Percentiles rank a stretch among this genome's conserved stretches.
phyloP scores from a whole-genome alignment of 1,139 yeast genomes.

The Suzukiozyma palmioleophila region DNA sequence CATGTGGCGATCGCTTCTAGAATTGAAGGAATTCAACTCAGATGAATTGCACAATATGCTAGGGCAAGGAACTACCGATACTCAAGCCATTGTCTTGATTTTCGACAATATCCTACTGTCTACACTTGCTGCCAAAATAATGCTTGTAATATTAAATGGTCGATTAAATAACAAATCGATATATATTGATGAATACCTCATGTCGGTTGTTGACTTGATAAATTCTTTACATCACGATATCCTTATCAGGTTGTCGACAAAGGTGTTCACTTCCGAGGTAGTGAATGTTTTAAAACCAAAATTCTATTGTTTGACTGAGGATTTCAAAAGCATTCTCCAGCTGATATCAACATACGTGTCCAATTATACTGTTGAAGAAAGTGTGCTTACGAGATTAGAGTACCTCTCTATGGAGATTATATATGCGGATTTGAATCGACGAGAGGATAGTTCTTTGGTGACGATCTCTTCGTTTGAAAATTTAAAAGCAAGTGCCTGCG shows the following conservation, averaged over 20 bases:
- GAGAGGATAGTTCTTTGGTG: slow-evolving; percentile 13
- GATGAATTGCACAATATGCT: not conserved
- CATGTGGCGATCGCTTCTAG: not conserved
- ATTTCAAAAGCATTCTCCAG: slow-evolving; percentile 2
- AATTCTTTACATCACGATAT: slow-evolving; percentile 2
- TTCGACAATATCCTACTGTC: slow-evolving; percentile 17
- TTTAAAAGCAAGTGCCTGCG: slow-evolving; percentile 5
- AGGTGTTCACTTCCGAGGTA: not conserved
- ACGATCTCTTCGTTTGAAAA: slow-evolving; percentile 5
- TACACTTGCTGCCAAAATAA: slow-evolving; percentile 33
- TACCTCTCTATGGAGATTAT: slow-evolving; percentile 39
- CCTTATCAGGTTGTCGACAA: not conserved
- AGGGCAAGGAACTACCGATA: not conserved
- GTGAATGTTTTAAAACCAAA: not conserved
- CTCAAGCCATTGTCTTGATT: not conserved
- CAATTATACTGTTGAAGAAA: slow-evolving; percentile 36
- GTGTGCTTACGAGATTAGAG: slow-evolving; percentile 46
- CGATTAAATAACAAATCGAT: slow-evolving; percentile 37
- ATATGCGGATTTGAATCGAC: slow-evolving; percentile 23
- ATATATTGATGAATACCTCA: slow-evolving; percentile 41
- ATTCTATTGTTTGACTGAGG: slow-evolving; percentile 2
- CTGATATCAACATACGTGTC: slow-evolving; percentile 12
- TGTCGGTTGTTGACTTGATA: slow-evolving; percentile 36
- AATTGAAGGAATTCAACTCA: not conserved
- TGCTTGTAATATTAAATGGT: slow-evolving; percentile 38